Conservation (phyloP, 169 alveolate species). For the Plasmodium yoelii region DNA sequence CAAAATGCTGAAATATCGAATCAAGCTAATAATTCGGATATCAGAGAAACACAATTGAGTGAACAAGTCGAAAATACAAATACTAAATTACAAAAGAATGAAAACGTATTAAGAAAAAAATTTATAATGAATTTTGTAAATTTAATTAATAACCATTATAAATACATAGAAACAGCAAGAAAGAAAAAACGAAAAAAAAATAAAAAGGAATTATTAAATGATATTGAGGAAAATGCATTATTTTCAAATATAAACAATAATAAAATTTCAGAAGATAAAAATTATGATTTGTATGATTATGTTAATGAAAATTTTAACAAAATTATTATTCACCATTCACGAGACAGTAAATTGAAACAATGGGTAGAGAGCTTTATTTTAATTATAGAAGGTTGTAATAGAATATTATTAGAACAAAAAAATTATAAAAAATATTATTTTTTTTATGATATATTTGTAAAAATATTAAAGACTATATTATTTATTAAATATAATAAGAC, state of each 20-base stretch:
- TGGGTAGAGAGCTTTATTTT: conserved; percentile 71
- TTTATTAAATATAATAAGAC: conserved; percentile 37
- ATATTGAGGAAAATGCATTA: not conserved
- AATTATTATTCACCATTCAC: conserved; percentile 71
- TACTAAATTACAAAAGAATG: not conserved
- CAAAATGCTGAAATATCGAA: no score
- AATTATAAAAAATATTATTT: conserved; percentile 33
- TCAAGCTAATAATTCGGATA: no score
- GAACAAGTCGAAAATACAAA: no score
- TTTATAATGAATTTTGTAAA: conserved; percentile 15
- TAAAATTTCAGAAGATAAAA: conserved; percentile 7
- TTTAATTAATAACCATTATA: conserved; percentile 8
- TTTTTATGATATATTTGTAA: conserved; percentile 67
- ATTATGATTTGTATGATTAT: conserved; percentile 45
- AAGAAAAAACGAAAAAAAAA: conserved; percentile 7
- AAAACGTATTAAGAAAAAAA: not conserved
- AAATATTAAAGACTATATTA: conserved; percentile 39
- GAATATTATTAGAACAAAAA: conserved; percentile 46
- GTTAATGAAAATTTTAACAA: conserved; percentile 65
- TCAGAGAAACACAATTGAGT: no score
- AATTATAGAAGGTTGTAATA: conserved; percentile 69
- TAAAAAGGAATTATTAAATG: not conserved
- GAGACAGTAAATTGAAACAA: conserved; percentile 71
- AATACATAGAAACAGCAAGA: not conserved
- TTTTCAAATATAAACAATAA: conserved; percentile 7